Evolutionary conservation across 305 asterid species (phyloP).

Genomic region (Rubia tinctorum): DNA sequence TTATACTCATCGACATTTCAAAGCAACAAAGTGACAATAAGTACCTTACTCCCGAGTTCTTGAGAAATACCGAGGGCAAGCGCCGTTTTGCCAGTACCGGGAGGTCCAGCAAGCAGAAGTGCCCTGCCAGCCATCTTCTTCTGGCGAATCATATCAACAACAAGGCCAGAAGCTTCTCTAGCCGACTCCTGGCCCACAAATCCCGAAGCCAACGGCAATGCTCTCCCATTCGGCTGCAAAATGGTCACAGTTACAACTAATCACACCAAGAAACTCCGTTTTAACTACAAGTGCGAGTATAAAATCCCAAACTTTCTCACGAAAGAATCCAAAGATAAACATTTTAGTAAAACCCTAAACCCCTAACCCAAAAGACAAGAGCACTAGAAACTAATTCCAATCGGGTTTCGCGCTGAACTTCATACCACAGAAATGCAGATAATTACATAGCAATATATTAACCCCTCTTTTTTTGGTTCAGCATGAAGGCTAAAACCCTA

Average conservation of each 20-base stretch:
- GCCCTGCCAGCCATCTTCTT: slow-evolving; percentile 98
- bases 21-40: too few relatives aligned
- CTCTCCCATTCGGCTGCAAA: slow-evolving; percentile 70
- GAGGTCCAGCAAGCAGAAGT: slow-evolving; percentile 82
- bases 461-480: slow-evolving; percentile 6
- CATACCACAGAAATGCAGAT: not conserved
- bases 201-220: slow-evolving; percentile 89
- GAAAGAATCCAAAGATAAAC: not conserved
- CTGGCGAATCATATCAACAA: slow-evolving; percentile 81
- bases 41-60: slow-evolving; percentile 22
- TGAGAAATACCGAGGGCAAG: slow-evolving; percentile 96
- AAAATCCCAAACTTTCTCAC: not conserved
- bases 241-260: slow-evolving; percentile 1
- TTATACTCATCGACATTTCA: not conserved
- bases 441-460: not conserved
- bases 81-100: slow-evolving; percentile 98
- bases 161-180: slow-evolving; percentile 56
- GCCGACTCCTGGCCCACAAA: slow-evolving; percentile 93
- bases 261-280: not conserved
- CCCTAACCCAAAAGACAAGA: not conserved
- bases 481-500: slow-evolving; percentile 18
- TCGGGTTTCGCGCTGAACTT: not conserved
- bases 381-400: not conserved
- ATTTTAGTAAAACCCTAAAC: not conserved
- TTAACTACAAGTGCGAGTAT: not conserved